Evolutionary conservation across 1,284 basidiomycete species (phyloP).

Genomic region (Albatrellus sp.): DNA sequence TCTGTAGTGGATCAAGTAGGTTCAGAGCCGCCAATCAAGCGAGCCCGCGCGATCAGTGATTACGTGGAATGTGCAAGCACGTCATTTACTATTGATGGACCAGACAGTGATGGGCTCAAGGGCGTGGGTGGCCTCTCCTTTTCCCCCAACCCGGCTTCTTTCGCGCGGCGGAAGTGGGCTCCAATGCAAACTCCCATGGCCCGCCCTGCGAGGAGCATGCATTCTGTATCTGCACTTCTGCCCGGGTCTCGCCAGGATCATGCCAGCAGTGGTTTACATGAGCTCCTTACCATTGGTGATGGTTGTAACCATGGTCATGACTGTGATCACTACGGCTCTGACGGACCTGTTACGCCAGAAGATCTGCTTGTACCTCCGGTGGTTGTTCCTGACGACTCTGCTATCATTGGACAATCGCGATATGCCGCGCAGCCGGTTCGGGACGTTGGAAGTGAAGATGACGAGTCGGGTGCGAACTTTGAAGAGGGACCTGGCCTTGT

Average conservation of each 20-base stretch:
- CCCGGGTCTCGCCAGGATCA: slow-evolving; percentile 7
- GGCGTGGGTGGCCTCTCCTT: not conserved
- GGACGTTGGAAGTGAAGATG: slow-evolving; percentile 14
- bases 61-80: too few species aligned
- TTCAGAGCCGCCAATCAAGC: not conserved
- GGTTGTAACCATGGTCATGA: not conserved
- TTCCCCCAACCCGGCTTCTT: slow-evolving; percentile 20
- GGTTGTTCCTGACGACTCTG: not conserved
- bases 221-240: slow-evolving; percentile 9
- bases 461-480: slow-evolving; percentile 15
- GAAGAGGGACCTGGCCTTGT: slow-evolving; percentile 26
- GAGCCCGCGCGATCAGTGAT: too few species aligned
- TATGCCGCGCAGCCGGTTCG: not conserved
- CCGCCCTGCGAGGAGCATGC: too few species aligned
- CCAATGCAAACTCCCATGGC: slow-evolving; percentile 2
- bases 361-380: not conserved
- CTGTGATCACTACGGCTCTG: not conserved
- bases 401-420: not conserved
- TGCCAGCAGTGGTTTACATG: not conserved
- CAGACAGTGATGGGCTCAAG: not conserved
- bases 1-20: not conserved
- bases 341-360: not conserved
- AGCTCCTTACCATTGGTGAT: not conserved
- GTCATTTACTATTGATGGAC: not conserved
- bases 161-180: slow-evolving; percentile 26